Percentiles rank a stretch among this genome's conserved stretches.
Evolutionary conservation across 257 asterid species (phyloP).

Genomic region (Fraxinus anomala): DNA sequence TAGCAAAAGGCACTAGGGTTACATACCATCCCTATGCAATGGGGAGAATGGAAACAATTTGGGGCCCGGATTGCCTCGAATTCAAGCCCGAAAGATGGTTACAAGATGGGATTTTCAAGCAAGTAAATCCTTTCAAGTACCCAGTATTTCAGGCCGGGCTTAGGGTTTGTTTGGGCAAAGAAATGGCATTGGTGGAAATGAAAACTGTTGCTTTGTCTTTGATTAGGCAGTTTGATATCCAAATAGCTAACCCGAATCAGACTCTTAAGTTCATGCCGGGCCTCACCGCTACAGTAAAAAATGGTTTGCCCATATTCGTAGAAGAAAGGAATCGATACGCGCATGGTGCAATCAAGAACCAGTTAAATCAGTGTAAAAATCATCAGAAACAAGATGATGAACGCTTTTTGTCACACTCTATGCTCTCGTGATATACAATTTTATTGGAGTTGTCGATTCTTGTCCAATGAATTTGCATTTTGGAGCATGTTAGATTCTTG

Average conservation of each 20-base stretch:
- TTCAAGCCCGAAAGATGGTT: slow-evolving; percentile 45
- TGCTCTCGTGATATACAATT: too few relatives aligned
- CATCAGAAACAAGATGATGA: not conserved
- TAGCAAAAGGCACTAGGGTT: slow-evolving; percentile 37
- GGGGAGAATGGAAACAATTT: slow-evolving; percentile 35
- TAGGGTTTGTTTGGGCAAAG: slow-evolving; percentile 44
- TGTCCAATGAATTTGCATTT: too few relatives aligned
- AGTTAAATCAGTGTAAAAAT: not conserved
- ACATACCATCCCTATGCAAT: slow-evolving; percentile 44
- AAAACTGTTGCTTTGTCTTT: slow-evolving; percentile 35
- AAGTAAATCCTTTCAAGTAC: slow-evolving; percentile 32
- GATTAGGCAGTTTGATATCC: slow-evolving; percentile 39
- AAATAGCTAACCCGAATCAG: slow-evolving; percentile 1
- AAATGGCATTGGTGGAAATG: slow-evolving; percentile 39
- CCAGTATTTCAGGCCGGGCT: slow-evolving; percentile 44
- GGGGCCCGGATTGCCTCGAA: slow-evolving; percentile 40
- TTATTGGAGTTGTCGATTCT: too few relatives aligned
- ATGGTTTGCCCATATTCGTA: slow-evolving; percentile 50
- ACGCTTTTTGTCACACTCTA: not conserved
- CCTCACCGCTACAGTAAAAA: slow-evolving; percentile 50
- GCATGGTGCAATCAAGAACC: not conserved
- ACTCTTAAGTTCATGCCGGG: slow-evolving; percentile 49
- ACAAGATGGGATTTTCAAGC: slow-evolving; percentile 29
- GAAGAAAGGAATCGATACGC: slow-evolving; percentile 27
- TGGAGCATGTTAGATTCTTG: too few relatives aligned